Base-by-base conservation (phyloP, 345 rosid species). In the Rhizophora apiculata region DNA sequence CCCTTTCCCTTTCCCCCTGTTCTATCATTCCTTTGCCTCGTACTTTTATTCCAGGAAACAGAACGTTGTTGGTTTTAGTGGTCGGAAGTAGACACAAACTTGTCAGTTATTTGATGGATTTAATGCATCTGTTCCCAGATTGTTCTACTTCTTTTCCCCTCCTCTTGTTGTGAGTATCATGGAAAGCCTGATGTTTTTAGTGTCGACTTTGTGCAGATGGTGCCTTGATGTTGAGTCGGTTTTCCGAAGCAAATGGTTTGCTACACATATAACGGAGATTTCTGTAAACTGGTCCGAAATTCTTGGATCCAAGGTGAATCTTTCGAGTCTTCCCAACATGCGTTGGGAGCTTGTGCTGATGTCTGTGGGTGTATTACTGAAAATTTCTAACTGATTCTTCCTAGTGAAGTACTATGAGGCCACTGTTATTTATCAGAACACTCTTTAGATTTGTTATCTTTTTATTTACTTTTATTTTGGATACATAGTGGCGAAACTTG, bases 191-290 rank as follows among this genome's bases (percentile, higher is more conserved):
- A 63, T 36, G 15, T 13, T 58, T 53, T 22, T 34, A 27, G 24
- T n/a, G 6, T 39, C 27, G 13, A 56, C 27, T 13, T 68, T 64
- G 11, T 67, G 81, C 89, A 95, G 99, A 85, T 95, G 99, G 99
- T 95, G 99, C 79, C 92, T 95, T 32, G 99, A 95, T 74, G 99
- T 95, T 10, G 99, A 95, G 84, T 21, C 92, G 71, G 96, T 95
- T 66, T 95, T 72, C 78, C 78, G 92, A 24, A 90, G 99, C 96
- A 95, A 92, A 80, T 72, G 85, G 78, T 92, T 90, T 18, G 64
- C 76, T 22, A 87, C 92, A 46, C 94, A 94, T 19, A 84, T 90
- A 81, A 52, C 69, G 5, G 99, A 95, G 85, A 86, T 90, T 70
- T 92, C 97, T 8, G 99, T 95, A 46, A 92, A 84, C 64, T 92